These are phyloP conservation scores for Candida boleticola DNA, from an alignment of 805 yeast genomes.

Conservation along the genomic window DNA sequence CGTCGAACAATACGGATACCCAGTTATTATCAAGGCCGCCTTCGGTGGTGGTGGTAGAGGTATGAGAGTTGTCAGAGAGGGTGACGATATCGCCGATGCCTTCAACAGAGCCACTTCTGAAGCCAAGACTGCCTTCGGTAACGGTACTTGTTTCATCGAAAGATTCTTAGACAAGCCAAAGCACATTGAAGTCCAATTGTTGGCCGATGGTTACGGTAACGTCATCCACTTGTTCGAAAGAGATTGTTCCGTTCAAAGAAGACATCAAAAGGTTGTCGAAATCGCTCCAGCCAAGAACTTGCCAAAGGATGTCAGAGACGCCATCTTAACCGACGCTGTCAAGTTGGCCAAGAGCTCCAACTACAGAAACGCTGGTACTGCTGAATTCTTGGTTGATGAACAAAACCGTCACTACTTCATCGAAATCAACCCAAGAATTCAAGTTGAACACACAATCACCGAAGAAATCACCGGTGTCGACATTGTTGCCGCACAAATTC, in stretches of 20 bases:
- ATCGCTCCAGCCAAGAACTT: slow-evolving; percentile 96
- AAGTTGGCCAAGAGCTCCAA: slow-evolving; percentile 83
- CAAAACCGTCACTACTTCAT: slow-evolving; percentile 96
- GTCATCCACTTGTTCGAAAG: slow-evolving; percentile 95
- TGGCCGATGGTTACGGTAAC: slow-evolving; percentile 92
- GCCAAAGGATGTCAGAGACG: slow-evolving; percentile 80
- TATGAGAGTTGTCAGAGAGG: slow-evolving; percentile 98
- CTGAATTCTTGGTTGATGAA: slow-evolving; percentile 91
- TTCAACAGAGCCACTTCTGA: slow-evolving; percentile 91
- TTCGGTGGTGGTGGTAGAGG: slow-evolving; percentile 99
- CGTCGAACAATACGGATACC: slow-evolving; percentile 84
- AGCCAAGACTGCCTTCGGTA: slow-evolving; percentile 94
- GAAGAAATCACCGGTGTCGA: slow-evolving; percentile 99
- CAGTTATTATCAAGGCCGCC: slow-evolving; percentile 97
- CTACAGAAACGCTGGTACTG: slow-evolving; percentile 97
- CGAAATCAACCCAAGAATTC: slow-evolving; percentile 97
- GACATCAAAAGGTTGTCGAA: slow-evolving; percentile 98
- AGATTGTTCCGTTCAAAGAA: slow-evolving; percentile 99
- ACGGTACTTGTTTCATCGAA: slow-evolving; percentile 97
- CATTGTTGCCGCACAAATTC: slow-evolving; percentile 96
- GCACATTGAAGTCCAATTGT: slow-evolving; percentile 95
- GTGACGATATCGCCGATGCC: slow-evolving; percentile 89
- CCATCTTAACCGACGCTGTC: slow-evolving; percentile 93
- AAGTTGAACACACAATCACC: slow-evolving; percentile 97
- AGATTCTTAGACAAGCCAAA: slow-evolving; percentile 93